phyloP scores from a whole-genome alignment of 768 basidiomycete genomes.

The Peribolospora kevripleyi region DNA sequence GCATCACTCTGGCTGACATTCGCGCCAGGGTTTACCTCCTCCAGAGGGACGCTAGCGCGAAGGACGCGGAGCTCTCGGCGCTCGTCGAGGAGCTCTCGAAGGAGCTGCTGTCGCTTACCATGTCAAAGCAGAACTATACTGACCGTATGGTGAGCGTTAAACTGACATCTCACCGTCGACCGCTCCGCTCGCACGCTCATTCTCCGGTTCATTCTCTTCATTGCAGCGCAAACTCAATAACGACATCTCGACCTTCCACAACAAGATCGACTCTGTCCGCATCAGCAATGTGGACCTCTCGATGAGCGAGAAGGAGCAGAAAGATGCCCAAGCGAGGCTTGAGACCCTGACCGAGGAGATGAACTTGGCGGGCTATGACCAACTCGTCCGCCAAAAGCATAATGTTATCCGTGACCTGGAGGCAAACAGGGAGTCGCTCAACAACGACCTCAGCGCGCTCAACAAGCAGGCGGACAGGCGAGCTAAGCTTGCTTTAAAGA shows the following conservation, averaged over 20 bases:
- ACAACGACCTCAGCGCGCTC: conserved; percentile 41
- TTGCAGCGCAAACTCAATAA: conserved; percentile 14
- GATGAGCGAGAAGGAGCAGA: conserved; percentile 24
- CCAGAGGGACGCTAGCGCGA: conserved; percentile 16
- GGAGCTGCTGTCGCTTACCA: conserved; percentile 19
- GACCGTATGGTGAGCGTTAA: conserved; percentile 18
- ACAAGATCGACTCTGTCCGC: conserved; percentile 18
- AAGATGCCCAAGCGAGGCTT: not conserved
- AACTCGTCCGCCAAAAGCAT: conserved; percentile 13
- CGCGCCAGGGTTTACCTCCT: not conserved
- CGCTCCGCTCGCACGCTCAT: not conserved
- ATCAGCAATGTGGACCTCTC: conserved; percentile 27
- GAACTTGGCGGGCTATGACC: conserved; percentile 15
- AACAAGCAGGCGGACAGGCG: conserved; percentile 57
- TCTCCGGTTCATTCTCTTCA: not conserved
- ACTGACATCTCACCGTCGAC: not conserved
- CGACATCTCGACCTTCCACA: conserved; percentile 15
- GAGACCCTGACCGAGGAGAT: conserved; percentile 13
- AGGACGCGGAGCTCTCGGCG: conserved; percentile 28
- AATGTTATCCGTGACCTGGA: conserved; percentile 34
- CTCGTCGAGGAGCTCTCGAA: conserved; percentile 38
- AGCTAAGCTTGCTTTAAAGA: conserved; percentile 52
- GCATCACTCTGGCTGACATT: not conserved
- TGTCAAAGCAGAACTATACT: conserved; percentile 13
- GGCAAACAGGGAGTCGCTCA: conserved; percentile 41